Percentiles rank a stretch among this genome's conserved stretches.
These are phyloP conservation scores for Gossypium schwendimanii DNA, from an alignment of 441 rosid genomes.

Conservation along the genomic window DNA sequence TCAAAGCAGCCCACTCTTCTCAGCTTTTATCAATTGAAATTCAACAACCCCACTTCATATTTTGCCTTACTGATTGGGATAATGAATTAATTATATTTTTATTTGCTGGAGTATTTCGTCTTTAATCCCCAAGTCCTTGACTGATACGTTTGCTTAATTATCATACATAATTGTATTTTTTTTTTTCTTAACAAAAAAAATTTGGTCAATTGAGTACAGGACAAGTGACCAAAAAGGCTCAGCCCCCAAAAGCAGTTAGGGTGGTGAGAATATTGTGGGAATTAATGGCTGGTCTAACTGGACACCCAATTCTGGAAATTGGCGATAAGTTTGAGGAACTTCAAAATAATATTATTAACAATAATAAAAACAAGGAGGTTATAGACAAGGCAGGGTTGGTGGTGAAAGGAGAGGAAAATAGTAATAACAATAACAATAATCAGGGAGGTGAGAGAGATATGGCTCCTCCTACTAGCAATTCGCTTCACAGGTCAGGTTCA, in stretches of 20 bases:
- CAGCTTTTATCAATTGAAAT: background rate
- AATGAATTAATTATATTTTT: background rate
- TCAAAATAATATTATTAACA: background rate
- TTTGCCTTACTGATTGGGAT: background rate
- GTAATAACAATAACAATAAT: background rate
- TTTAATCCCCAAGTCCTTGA: background rate
- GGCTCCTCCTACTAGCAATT: slow-evolving; percentile 37
- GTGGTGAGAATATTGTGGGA: slow-evolving; percentile 20
- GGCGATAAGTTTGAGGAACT: slow-evolving; percentile 19
- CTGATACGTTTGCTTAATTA: background rate
- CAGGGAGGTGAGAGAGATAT: slow-evolving; percentile 57
- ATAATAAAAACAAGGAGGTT: background rate
- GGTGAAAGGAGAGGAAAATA: slow-evolving; percentile 26
- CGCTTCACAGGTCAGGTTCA: slow-evolving; percentile 86
- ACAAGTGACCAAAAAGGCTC: slow-evolving; percentile 21
- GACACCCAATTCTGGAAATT: slow-evolving; percentile 45
- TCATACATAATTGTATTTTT: too few species aligned
- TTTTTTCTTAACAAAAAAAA: background rate
- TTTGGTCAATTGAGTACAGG: slow-evolving; percentile 11
- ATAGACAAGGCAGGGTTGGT: slow-evolving; percentile 23
- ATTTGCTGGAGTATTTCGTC: too few species aligned
- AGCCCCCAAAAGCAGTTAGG: slow-evolving; percentile 20
- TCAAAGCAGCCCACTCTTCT: slow-evolving; percentile 1
- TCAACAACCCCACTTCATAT: slow-evolving; percentile 2
- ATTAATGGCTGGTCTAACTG: slow-evolving; percentile 50